Base-by-base conservation (phyloP, 768 basidiomycete species). In the Lactarius tabidus region DNA sequence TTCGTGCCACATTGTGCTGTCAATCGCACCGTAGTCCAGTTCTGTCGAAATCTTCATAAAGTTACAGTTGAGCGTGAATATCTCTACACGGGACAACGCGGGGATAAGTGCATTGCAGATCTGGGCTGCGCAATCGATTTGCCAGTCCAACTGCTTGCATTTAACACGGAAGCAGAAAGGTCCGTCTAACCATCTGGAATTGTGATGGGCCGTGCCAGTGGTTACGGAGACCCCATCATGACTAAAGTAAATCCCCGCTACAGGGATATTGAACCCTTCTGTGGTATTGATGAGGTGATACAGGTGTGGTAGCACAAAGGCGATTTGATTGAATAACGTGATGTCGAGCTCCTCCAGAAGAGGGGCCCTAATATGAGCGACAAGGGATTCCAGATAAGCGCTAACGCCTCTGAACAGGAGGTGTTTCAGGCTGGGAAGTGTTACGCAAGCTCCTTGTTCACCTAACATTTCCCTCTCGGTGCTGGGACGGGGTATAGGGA, bases 161-260 rank as follows among this genome's bases (percentile, higher is more conserved):
- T 3, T n/a, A 7, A 45, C n/a, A 12, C 20, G n/a, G 43, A 45
- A n/a, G n/a, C 1, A 4, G 43, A 45, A 45, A n/a, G 18, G 20
- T 9, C 20, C 9, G 20, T 20, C 3, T 7, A 9, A 10, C n/a
- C 9, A 1, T 9, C 3, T 7, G 1, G 6, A 1, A 12, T 3
- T 12, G 3, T n/a, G 43, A 20, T 8, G 2, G 9, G 1, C 3
- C 9, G 9, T 45, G 9, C 0, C n/a, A n/a, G n/a, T n/a, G n/a
- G n/a, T n/a, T n/a, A 45, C n/a, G 43, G 9, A 45, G 9, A 45
- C 43, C 3, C 8, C 9, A 4, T 45, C n/a, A 10, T n/a, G 41
- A 7, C 3, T 9, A 45, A 45, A 45, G 43, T 3, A 45, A 45
- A 45, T 10, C 7, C 8, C n/a, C 10, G 43, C 43, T n/a, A 1